Conservation (phyloP, 495 filamentous ascomycete genomes). For the Aspergillus kassunensis region DNA sequence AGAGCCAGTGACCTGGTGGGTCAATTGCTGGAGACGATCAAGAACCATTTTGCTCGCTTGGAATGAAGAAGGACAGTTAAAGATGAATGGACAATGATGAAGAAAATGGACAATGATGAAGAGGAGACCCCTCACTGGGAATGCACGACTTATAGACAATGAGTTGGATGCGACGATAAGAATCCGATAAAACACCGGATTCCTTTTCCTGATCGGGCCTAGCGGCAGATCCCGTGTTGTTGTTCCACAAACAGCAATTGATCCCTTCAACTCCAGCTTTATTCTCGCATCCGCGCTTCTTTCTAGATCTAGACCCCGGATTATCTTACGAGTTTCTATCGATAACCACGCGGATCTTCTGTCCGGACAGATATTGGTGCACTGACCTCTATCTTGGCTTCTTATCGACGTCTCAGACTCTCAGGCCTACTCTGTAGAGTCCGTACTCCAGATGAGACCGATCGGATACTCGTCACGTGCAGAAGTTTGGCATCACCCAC, state of each 20-base stretch:
- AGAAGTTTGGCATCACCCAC: too few species aligned
- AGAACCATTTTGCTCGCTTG: constrained; percentile 55
- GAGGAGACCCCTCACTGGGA: background rate
- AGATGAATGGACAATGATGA: too few species aligned
- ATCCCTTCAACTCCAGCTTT: background rate
- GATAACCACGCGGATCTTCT: background rate
- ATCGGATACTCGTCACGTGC: too few species aligned
- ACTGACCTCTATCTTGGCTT: too few species aligned
- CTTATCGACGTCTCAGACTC: too few species aligned
- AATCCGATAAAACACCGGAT: constrained; percentile 17
- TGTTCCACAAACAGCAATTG: constrained; percentile 3
- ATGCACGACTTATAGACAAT: background rate
- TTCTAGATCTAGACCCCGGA: background rate
- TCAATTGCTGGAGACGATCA: constrained; percentile 65
- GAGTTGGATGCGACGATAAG: background rate
- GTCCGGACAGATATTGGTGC: too few species aligned
- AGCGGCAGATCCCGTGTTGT: constrained; percentile 3
- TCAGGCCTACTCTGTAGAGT: too few species aligned
- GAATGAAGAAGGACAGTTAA: background rate
- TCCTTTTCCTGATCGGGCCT: constrained; percentile 6
- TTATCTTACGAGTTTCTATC: background rate
- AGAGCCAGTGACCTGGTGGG: constrained; percentile 58
- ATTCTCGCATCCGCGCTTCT: background rate
- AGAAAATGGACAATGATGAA: background rate
- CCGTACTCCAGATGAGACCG: too few species aligned